Evolutionary conservation across 371 early-diverging fungal genomes (phyloP), one percentile per base, ranked within the genome.

Genomic region (Syncephalastrum monosporum): DNA sequence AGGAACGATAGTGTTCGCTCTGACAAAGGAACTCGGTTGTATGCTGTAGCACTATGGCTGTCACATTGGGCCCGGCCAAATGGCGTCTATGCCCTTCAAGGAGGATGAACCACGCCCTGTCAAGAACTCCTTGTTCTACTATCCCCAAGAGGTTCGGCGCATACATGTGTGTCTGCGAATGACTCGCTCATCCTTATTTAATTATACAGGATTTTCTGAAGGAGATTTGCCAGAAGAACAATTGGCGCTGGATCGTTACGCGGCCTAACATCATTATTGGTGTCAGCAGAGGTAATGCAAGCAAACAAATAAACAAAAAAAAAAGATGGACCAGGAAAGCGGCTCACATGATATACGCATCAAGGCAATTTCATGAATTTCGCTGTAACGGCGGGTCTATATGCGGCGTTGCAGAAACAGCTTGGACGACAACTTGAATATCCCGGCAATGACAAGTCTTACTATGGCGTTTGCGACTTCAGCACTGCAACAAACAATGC

Each of bases 401-500:
- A 53, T 54, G 57, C 57, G 14, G 38, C 48, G 10, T 44, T 62
- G 43, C 63, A 57, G 27, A 62, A 62, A 47, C 24, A 57, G 10
- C 54, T 60, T 3, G 54, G 54, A 3, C 55, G 43, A 12, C 41
- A 46, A 0, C 38, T 57, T 15, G 29, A 21, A 0, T 62, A 29
- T 16, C 57, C 57, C 6, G 63, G 57, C 19, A 57, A 57, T 16
- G 47, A 50, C 5, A 23, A 19, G 16, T 42, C 42, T 12, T 62
- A 52, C 29, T 52, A 53, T 33, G 19, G 5, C 16, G 33, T 16
- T 3, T 7, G 49, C n/a, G 56, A 56, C 17, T 47, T 46, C 45
- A 56, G 56, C 16, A 41, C 61, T 8, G 61, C 61, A 6, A 43
- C 25, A 43, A 57, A 57, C 54, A 62, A 62, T 47, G 47, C 53